A percentile compares a stretch with the other conserved stretches of the same genome.
Evolutionary conservation across 352 stramenopile species (phyloP).

Genomic region (Phytopythium montanum): DNA sequence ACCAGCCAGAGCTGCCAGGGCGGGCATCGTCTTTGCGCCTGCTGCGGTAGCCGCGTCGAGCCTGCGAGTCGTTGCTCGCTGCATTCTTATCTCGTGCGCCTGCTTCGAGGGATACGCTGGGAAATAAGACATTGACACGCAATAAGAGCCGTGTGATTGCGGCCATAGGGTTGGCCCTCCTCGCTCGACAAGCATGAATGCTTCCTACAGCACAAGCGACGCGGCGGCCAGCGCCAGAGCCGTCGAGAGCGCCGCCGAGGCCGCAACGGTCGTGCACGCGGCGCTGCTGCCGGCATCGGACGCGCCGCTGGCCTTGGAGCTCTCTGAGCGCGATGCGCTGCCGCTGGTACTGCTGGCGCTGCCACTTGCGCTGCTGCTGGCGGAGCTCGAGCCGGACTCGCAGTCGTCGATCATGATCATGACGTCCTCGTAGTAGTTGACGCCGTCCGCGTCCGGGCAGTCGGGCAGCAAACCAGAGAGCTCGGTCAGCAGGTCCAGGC

Average conservation of each 20-base stretch:
- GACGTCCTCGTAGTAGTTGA: slow-evolving; percentile 6
- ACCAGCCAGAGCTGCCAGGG: neutral
- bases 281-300: neutral
- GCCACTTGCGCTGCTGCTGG: neutral
- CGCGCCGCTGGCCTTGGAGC: neutral
- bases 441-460: slow-evolving; percentile 4
- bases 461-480: neutral
- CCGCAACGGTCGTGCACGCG: neutral
- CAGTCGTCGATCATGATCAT: neutral
- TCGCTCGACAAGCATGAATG: neutral
- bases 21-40: neutral
- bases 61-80: neutral
- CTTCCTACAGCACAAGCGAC: slow-evolving; percentile 3
- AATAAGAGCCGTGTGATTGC: neutral
- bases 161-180: neutral
- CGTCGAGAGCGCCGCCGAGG: neutral
- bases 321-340: neutral
- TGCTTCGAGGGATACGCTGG: neutral
- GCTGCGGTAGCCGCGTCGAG: neutral
- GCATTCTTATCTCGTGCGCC: neutral
- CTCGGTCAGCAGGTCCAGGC: neutral
- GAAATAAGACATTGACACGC: neutral
- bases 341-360: neutral
- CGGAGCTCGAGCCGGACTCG: neutral
- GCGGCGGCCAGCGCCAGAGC: neutral